These are phyloP conservation scores for Diaporthe capsici DNA, from an alignment of 2,329 filamentous ascomycete species.

Conservation along the genomic window DNA sequence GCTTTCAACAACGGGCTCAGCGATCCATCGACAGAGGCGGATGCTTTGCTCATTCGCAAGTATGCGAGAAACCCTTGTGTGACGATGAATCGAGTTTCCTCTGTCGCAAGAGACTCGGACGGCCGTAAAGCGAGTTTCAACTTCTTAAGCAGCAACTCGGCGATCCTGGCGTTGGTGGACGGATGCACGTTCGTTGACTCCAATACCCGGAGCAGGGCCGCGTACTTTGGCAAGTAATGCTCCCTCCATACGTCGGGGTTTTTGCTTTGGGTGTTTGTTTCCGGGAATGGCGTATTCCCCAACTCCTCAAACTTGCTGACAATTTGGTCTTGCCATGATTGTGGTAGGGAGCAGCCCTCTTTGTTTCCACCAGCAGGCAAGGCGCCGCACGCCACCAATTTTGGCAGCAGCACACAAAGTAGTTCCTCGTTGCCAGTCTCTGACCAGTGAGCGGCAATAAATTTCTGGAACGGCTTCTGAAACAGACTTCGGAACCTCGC, in stretches of 20 bases:
- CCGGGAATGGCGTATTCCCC: conserved; percentile 75
- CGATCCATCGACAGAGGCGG: conserved; percentile 69
- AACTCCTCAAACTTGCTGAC: conserved; percentile 77
- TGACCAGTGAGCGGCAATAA: conserved; percentile 81
- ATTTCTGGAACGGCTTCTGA: conserved; percentile 86
- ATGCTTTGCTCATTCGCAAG: conserved; percentile 73
- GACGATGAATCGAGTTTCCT: conserved; percentile 79
- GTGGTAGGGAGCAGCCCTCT: conserved; percentile 70
- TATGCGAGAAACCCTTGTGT: conserved; percentile 83
- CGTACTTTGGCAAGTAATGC: conserved; percentile 76
- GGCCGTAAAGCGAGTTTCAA: conserved; percentile 75
- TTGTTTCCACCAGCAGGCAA: conserved; percentile 68
- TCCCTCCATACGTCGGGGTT: conserved; percentile 74
- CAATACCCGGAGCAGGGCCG: conserved; percentile 75
- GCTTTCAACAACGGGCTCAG: conserved; percentile 77
- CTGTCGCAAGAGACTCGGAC: conserved; percentile 69
- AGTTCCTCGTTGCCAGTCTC: conserved; percentile 75
- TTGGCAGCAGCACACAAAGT: conserved; percentile 77
- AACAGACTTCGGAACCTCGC: conserved; percentile 85
- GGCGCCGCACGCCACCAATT: conserved; percentile 69
- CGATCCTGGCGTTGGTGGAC: conserved; percentile 75
- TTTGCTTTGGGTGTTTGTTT: conserved; percentile 73
- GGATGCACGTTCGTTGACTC: conserved; percentile 74
- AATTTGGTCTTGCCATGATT: conserved; percentile 81
- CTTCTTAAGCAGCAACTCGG: conserved; percentile 75